A percentile compares a stretch with the other conserved stretches of the same genome.
Evolutionary conservation across 2,329 filamentous ascomycete species (phyloP).

Genomic region (Ophiognomonia clavigignenti-juglandacearum): DNA sequence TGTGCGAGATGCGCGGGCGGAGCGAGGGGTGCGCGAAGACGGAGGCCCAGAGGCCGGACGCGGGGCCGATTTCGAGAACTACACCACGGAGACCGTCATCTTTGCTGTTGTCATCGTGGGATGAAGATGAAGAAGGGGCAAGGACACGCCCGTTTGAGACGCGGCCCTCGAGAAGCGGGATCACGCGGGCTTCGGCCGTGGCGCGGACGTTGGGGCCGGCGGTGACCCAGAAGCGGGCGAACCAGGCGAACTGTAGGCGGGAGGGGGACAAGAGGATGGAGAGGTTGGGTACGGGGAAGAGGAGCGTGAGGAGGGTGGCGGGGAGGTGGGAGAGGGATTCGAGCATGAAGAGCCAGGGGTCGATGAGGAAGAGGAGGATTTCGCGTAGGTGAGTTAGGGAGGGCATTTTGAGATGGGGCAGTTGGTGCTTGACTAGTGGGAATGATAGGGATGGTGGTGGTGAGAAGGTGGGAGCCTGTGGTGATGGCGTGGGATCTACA

Average conservation of each 20-base stretch:
- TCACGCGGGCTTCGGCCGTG: conserved; percentile 36
- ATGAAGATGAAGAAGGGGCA: conserved; percentile 19
- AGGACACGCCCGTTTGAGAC: conserved; percentile 28
- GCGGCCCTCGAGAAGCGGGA: conserved; percentile 51
- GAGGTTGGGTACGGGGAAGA: conserved; percentile 51
- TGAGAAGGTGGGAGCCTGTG: too few species aligned
- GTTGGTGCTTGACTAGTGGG: background rate
- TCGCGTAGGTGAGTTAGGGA: conserved; percentile 16
- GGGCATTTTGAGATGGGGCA: background rate
- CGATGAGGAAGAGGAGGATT: conserved; percentile 30
- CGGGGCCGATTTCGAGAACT: conserved; percentile 43
- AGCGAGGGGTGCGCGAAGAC: conserved; percentile 33
- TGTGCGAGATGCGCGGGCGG: conserved; percentile 30
- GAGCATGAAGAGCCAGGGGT: conserved; percentile 50
- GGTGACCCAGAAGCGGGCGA: conserved; percentile 55
- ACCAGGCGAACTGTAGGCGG: conserved; percentile 47
- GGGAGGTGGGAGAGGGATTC: conserved; percentile 43
- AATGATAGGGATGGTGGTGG: background rate
- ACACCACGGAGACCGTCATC: conserved; percentile 38
- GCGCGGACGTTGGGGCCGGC: conserved; percentile 46
- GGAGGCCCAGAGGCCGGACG: conserved; percentile 55
- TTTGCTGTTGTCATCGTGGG: conserved; percentile 6
- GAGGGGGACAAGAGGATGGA: conserved; percentile 35
- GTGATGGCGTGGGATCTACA: too few species aligned
- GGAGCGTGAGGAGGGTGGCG: conserved; percentile 28